A percentile compares a stretch with the other conserved stretches of the same genome.
phyloP scores from a whole-genome alignment of 2,329 filamentous ascomycete species.

The Paraconiothyrium brasiliense region DNA sequence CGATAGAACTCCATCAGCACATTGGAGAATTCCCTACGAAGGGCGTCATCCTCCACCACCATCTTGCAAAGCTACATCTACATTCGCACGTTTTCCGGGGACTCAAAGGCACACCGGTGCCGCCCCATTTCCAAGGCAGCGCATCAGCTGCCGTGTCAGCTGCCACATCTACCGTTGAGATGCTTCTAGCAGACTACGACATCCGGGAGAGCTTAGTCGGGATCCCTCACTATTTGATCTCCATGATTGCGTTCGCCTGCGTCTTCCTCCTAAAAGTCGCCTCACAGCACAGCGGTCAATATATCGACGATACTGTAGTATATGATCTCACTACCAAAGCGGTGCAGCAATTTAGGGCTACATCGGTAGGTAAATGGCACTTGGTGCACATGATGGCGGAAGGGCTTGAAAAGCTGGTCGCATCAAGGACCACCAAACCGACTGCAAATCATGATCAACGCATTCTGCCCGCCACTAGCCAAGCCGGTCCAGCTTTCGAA shows the following conservation, averaged over 20 bases:
- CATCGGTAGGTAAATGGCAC: constrained; percentile 57
- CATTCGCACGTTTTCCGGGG: constrained; percentile 60
- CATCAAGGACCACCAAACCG: constrained; percentile 25
- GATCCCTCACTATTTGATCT: constrained; percentile 62
- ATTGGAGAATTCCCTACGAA: constrained; percentile 61
- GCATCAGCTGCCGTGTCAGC: constrained; percentile 59
- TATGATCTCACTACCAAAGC: constrained; percentile 51
- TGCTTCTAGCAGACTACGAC: constrained; percentile 56
- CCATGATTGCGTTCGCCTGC: constrained; percentile 64
- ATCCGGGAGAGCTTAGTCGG: constrained; percentile 54
- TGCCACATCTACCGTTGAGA: constrained; percentile 56
- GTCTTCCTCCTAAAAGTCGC: constrained; percentile 62
- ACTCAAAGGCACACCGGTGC: constrained; percentile 59
- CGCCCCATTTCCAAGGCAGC: constrained; percentile 58
- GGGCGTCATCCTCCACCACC: constrained; percentile 62
- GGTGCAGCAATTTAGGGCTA: constrained; percentile 53
- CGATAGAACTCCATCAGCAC: constrained; percentile 54
- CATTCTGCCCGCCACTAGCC: constrained; percentile 1
- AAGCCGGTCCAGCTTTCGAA: constrained; percentile 17
- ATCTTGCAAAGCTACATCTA: constrained; percentile 64
- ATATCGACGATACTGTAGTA: constrained; percentile 52
- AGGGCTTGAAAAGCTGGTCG: constrained; percentile 55
- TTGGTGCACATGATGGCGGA: constrained; percentile 59
- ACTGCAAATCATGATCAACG: constrained; percentile 16
- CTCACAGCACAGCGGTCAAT: constrained; percentile 52